Evolutionary conservation across 1,139 yeast species (phyloP).

Genomic region (Tardiomyces digboiensis): DNA sequence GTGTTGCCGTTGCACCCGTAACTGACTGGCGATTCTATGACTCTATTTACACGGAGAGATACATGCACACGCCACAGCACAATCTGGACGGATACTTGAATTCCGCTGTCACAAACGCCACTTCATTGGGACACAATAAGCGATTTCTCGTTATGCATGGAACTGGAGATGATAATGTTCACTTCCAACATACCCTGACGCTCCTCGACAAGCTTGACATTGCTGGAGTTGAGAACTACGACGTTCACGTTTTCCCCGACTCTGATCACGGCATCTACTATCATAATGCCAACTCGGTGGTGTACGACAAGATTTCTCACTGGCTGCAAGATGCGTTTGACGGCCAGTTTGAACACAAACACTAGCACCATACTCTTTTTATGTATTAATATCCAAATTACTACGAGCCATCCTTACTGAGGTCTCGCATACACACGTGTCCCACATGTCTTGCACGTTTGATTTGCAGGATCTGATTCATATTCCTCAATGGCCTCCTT

Average conservation of each 20-base stretch:
- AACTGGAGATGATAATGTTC: constrained; percentile 96
- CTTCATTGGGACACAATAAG: constrained; percentile 41
- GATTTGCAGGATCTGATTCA: constrained; percentile 49
- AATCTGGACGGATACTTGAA: constrained; percentile 45
- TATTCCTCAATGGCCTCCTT: constrained; percentile 71
- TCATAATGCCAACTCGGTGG: constrained; percentile 70
- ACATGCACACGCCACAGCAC: constrained; percentile 60
- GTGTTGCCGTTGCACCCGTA: constrained; percentile 88
- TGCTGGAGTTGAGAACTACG: constrained; percentile 66
- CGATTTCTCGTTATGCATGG: constrained; percentile 89
- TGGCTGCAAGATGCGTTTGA: constrained; percentile 70
- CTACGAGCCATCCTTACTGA: no score
- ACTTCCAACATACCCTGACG: constrained; percentile 74
- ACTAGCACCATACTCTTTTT: not conserved
- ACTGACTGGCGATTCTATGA: constrained; percentile 77
- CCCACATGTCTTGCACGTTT: constrained; percentile 73
- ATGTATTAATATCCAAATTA: not conserved
- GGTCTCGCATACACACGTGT: constrained; percentile 12
- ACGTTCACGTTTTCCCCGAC: constrained; percentile 87
- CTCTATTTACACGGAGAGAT: constrained; percentile 83
- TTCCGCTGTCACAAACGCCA: constrained; percentile 36
- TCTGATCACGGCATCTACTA: constrained; percentile 75
- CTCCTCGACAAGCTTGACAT: constrained; percentile 62
- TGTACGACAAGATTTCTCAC: constrained; percentile 59
- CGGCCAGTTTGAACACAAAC: constrained; percentile 34